Conservation (phyloP, 441 rosid species). For the Adansonia madagascariensis region DNA sequence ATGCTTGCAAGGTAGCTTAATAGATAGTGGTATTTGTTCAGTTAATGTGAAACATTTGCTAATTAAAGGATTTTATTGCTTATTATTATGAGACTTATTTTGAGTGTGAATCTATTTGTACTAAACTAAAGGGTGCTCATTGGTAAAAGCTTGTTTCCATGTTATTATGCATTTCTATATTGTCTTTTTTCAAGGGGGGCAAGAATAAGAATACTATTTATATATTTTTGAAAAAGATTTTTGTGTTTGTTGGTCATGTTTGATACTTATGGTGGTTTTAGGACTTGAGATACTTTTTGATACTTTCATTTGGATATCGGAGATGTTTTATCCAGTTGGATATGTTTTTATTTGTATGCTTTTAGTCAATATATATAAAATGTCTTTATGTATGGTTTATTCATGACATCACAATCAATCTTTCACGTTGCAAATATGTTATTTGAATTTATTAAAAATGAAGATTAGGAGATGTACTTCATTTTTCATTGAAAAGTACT, state of each 20-base stretch:
- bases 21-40: background rate
- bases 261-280: constrained; percentile 2
- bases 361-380: background rate
- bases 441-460: background rate
- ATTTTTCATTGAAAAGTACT: background rate
- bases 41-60: background rate
- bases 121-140: background rate
- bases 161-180: background rate
- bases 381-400: background rate
- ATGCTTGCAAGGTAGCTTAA: constrained; percentile 67
- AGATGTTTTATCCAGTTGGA: background rate
- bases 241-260: constrained; percentile 6
- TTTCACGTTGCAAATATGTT: background rate
- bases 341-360: background rate
- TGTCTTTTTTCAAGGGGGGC: background rate
- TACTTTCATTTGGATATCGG: background rate
- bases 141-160: background rate
- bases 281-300: background rate
- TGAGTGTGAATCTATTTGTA: background rate
- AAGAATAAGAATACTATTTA: background rate
- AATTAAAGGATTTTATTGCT: background rate
- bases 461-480: constrained; percentile 1
- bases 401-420: background rate
- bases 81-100: background rate
- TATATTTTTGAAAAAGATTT: background rate